Percentiles rank a stretch among this genome's conserved stretches.
Conservation (phyloP, 2,329 filamentous ascomycete genomes). For the Fusarium sambucinum region DNA sequence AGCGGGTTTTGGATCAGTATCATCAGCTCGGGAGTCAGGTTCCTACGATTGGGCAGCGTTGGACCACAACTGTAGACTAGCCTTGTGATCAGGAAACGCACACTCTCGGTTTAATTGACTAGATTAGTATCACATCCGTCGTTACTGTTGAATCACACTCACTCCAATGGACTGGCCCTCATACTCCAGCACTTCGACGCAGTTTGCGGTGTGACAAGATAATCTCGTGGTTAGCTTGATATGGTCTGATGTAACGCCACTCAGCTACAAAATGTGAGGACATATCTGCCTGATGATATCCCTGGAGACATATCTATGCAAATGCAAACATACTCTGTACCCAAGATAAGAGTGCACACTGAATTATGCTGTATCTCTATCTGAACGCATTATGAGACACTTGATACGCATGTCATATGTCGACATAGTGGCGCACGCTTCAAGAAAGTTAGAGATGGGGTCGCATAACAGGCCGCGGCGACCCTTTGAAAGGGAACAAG, state of each 20-base stretch:
- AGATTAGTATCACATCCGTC: slow-evolving; percentile 9
- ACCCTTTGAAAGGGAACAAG: slow-evolving; percentile 31
- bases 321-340: neutral
- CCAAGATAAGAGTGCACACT: neutral
- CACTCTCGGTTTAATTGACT: slow-evolving; percentile 8
- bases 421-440: slow-evolving; percentile 26
- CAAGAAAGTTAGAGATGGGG: slow-evolving; percentile 27
- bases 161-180: slow-evolving; percentile 11
- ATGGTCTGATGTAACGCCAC: slow-evolving; percentile 44
- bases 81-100: slow-evolving; percentile 22
- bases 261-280: slow-evolving; percentile 11
- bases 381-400: slow-evolving; percentile 1
- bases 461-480: slow-evolving; percentile 43
- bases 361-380: neutral
- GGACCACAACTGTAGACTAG: slow-evolving; percentile 2
- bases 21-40: neutral
- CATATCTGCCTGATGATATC: neutral
- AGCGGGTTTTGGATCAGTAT: neutral
- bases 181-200: slow-evolving; percentile 4
- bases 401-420: slow-evolving; percentile 25
- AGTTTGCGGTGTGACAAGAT: slow-evolving; percentile 44
- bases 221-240: slow-evolving; percentile 36
- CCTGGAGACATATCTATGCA: neutral
- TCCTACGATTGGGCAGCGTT: neutral
- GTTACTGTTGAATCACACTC: slow-evolving; percentile 23